Percentiles rank a stretch among this genome's conserved stretches.
These are phyloP conservation scores for Botrytis deweyae DNA, from an alignment of 2,329 filamentous ascomycete species.

Conservation along the genomic window DNA sequence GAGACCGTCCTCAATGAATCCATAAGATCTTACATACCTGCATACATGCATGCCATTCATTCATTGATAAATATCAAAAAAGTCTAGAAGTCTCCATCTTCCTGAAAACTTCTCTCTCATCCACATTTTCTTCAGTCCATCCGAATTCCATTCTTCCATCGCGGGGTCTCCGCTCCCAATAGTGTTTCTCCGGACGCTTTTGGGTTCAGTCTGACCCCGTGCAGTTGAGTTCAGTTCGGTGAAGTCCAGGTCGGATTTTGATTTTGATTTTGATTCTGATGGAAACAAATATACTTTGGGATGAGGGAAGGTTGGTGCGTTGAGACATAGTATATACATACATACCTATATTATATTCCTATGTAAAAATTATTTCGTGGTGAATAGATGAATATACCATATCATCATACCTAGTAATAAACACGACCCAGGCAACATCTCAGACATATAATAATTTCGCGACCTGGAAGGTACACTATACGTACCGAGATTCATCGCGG, in stretches of 20 bases:
- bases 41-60: not conserved
- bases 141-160: not conserved
- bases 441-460: not conserved
- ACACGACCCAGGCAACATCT: not conserved
- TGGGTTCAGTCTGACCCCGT: too few relatives aligned
- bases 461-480: not conserved
- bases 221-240: too few relatives aligned
- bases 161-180: conserved; percentile 1
- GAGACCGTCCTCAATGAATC: not conserved
- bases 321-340: not conserved
- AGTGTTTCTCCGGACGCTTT: not conserved
- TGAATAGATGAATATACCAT: too few relatives aligned
- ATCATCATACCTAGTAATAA: not conserved
- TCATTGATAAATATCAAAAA: too few relatives aligned
- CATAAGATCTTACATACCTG: not conserved
- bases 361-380: too few relatives aligned
- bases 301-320: not conserved
- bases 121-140: not conserved
- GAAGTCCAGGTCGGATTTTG: not conserved
- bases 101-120: not conserved
- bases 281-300: not conserved
- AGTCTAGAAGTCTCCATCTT: not conserved
- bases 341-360: too few relatives aligned
- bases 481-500: not conserved
- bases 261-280: not conserved